phyloP scores from a whole-genome alignment of 805 yeast genomes.

The Candida yuanshanica region DNA sequence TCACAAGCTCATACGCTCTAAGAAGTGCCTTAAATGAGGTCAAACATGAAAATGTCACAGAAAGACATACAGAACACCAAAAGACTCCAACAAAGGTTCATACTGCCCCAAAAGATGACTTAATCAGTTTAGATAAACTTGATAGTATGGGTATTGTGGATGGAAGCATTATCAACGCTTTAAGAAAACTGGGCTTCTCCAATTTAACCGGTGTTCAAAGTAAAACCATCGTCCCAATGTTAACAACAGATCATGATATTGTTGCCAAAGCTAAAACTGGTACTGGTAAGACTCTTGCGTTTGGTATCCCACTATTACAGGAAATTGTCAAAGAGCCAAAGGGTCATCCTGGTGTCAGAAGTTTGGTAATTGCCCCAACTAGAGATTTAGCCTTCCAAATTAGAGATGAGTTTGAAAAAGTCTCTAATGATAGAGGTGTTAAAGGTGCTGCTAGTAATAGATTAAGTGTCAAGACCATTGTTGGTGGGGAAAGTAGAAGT shows the following conservation, averaged over 20 bases:
- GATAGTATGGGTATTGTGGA: conserved; percentile 26
- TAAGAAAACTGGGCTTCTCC: conserved; percentile 39
- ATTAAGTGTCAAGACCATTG: conserved; percentile 45
- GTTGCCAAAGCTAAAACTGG: conserved; percentile 93
- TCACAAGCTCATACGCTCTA: conserved; percentile 1
- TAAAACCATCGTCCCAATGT: conserved; percentile 51
- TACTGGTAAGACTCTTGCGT: conserved; percentile 91
- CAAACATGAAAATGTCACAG: background rate
- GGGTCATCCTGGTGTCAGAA: conserved; percentile 36
- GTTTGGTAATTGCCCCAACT: conserved; percentile 81
- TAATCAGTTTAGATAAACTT: conserved; percentile 10
- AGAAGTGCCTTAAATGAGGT: conserved; percentile 1
- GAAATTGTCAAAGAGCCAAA: conserved; percentile 34
- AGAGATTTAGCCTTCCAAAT: conserved; percentile 88
- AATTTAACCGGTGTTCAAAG: conserved; percentile 67
- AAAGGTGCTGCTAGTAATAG: conserved; percentile 19
- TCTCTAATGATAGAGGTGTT: conserved; percentile 29
- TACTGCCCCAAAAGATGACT: conserved; percentile 4
- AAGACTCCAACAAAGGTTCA: background rate
- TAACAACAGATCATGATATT: conserved; percentile 51
- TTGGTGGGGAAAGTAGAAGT: conserved; percentile 57
- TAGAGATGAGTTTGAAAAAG: conserved; percentile 52
- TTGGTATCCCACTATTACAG: conserved; percentile 74
- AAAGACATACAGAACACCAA: too few species aligned
- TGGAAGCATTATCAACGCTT: conserved; percentile 27